These are phyloP conservation scores for Hyaloscypha bicolor DNA, from an alignment of 495 filamentous ascomycete species.

Conservation along the genomic window DNA sequence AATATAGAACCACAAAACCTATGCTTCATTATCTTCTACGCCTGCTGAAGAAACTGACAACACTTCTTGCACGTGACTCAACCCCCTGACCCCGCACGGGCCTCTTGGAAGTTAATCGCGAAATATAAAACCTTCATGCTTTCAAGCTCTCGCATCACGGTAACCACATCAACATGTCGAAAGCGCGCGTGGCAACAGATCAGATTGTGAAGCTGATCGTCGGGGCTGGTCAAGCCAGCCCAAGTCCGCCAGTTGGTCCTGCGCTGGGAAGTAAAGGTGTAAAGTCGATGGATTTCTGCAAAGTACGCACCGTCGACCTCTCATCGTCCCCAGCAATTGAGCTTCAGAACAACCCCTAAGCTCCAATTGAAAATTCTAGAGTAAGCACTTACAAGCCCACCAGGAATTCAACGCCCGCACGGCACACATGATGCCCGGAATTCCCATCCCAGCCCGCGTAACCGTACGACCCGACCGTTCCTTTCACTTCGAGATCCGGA, in stretches of 20 bases:
- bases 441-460: constrained; percentile 86
- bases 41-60: too few relatives aligned
- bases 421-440: constrained; percentile 77
- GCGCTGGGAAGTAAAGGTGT: constrained; percentile 97
- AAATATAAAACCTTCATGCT: constrained; percentile 8
- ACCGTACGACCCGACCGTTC: constrained; percentile 92
- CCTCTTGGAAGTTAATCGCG: not conserved
- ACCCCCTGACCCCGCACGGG: not conserved
- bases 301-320: constrained; percentile 55
- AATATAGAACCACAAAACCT: too few relatives aligned
- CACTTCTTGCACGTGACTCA: too few relatives aligned
- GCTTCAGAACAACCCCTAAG: not conserved
- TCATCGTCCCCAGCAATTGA: constrained; percentile 16
- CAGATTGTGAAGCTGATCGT: constrained; percentile 98
- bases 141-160: not conserved
- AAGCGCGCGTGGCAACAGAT: constrained; percentile 68
- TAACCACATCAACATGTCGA: constrained; percentile 64
- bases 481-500: constrained; percentile 92
- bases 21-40: too few relatives aligned
- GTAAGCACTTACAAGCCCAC: not conserved
- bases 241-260: constrained; percentile 96
- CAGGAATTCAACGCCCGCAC: constrained; percentile 99
- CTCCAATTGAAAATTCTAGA: not conserved
- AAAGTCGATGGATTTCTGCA: constrained; percentile 99
- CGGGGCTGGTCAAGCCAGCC: constrained; percentile 93